Conservation (phyloP, 2,329 filamentous ascomycete species). For the Epichloe gansuensis region DNA sequence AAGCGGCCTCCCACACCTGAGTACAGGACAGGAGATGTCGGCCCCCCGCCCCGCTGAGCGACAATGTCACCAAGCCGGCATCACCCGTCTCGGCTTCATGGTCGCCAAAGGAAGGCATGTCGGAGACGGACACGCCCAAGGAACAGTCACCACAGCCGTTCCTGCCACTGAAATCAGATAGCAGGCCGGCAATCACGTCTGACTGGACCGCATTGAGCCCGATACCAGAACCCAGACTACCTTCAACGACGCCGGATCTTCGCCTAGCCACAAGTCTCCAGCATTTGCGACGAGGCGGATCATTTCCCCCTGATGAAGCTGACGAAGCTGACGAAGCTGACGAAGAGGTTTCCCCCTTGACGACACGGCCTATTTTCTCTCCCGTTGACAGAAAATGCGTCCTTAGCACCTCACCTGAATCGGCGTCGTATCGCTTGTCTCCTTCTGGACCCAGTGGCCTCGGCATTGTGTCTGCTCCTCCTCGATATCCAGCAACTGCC, state of each 20-base stretch:
- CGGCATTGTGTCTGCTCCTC: not conserved
- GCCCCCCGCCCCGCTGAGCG: constrained; percentile 19
- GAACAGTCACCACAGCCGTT: constrained; percentile 8
- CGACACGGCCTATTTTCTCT: constrained; percentile 4
- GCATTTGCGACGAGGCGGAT: constrained; percentile 7
- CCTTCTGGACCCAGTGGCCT: not conserved
- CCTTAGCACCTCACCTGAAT: constrained; percentile 2
- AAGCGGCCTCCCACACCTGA: constrained; percentile 36
- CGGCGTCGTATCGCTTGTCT: not conserved
- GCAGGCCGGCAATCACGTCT: not conserved
- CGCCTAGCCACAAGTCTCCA: constrained; percentile 13
- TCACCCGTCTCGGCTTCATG: constrained; percentile 34
- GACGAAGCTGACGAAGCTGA: not conserved
- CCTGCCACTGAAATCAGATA: not conserved
- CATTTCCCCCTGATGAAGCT: not conserved
- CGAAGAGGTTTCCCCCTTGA: not conserved
- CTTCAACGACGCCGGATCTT: constrained; percentile 11
- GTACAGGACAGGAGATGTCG: constrained; percentile 31
- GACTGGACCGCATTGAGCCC: constrained; percentile 5
- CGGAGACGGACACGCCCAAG: constrained; percentile 1
- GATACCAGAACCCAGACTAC: constrained; percentile 16
- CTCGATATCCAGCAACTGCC: constrained; percentile 10
- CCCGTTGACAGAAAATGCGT: constrained; percentile 11
- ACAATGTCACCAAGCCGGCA: constrained; percentile 27
- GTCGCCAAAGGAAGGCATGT: constrained; percentile 14